Conservation (phyloP, 2,329 filamentous ascomycete genomes). For the Neofusicoccum sp. region DNA sequence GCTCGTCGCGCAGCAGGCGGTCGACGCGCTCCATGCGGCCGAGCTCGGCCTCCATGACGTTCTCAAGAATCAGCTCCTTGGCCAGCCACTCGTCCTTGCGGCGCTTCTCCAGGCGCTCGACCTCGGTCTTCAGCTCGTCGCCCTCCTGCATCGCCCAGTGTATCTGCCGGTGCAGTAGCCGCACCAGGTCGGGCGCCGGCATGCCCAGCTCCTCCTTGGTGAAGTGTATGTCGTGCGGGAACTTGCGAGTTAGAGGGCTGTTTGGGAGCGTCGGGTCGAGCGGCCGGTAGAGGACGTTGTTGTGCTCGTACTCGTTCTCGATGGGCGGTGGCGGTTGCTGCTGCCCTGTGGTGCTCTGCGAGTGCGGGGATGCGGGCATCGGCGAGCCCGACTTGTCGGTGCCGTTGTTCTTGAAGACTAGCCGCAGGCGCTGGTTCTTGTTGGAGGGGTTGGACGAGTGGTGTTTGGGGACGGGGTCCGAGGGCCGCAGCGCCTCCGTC, state of each 20-base stretch:
- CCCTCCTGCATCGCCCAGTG: slow-evolving; percentile 72
- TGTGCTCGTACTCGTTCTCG: slow-evolving; percentile 50
- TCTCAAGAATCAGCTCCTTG: slow-evolving; percentile 78
- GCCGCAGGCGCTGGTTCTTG: slow-evolving; percentile 49
- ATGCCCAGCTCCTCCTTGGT: slow-evolving; percentile 65
- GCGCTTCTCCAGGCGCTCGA: slow-evolving; percentile 65
- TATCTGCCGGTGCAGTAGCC: slow-evolving; percentile 63
- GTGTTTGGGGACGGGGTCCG: slow-evolving; percentile 71
- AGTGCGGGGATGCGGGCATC: slow-evolving; percentile 37
- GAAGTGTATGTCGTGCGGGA: slow-evolving; percentile 63
- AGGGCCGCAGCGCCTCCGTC: slow-evolving; percentile 84
- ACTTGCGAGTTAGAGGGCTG: slow-evolving; percentile 55
- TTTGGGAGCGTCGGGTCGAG: slow-evolving; percentile 63
- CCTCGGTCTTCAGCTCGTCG: slow-evolving; percentile 65
- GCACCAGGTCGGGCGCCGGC: slow-evolving; percentile 68
- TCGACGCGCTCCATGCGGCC: slow-evolving; percentile 39
- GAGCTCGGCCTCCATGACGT: slow-evolving; percentile 71
- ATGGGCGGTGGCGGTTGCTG: slow-evolving; percentile 25
- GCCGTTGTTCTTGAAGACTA: slow-evolving; percentile 42
- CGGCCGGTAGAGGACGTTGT: slow-evolving; percentile 60
- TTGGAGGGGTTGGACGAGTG: slow-evolving; percentile 49
- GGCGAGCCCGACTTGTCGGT: slow-evolving; percentile 37
- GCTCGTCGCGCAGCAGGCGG: slow-evolving; percentile 36
- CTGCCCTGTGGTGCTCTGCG: slow-evolving; percentile 26
- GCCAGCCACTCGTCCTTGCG: slow-evolving; percentile 76